phyloP scores from a whole-genome alignment of 1,284 basidiomycete genomes.

The Cutaneotrichosporon cutaneum region DNA sequence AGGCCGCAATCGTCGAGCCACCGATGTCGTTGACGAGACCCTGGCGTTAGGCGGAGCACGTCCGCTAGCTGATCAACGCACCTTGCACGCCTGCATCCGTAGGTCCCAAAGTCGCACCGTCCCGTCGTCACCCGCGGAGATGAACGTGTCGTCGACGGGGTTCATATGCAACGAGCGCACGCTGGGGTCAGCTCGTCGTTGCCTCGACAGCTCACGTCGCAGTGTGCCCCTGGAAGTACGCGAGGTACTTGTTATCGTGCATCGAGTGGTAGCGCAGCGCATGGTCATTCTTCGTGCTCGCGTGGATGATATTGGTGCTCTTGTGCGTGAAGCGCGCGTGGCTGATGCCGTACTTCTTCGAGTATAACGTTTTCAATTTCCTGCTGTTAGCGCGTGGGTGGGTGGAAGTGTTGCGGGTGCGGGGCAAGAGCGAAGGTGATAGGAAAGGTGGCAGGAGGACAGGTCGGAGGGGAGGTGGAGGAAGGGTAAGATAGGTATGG shows the following conservation, averaged over 20 bases:
- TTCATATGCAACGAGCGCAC: slow-evolving; percentile 90
- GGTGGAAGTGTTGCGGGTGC: no score
- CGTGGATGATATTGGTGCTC: slow-evolving; percentile 77
- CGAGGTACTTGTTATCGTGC: slow-evolving; percentile 92
- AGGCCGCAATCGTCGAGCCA: slow-evolving; percentile 76
- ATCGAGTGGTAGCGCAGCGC: slow-evolving; percentile 91
- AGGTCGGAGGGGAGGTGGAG: slow-evolving; percentile 11
- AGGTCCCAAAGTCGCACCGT: slow-evolving; percentile 98
- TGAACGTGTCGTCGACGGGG: slow-evolving; percentile 90
- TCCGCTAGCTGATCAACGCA: slow-evolving; percentile 29
- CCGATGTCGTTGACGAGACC: slow-evolving; percentile 57
- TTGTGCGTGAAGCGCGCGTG: slow-evolving; percentile 93
- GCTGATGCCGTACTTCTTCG: slow-evolving; percentile 95
- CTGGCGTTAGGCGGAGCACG: slow-evolving; percentile 31
- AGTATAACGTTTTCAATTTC: slow-evolving; percentile 73
- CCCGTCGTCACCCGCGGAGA: slow-evolving; percentile 90
- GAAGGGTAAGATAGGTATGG: slow-evolving; percentile 16
- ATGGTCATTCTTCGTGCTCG: slow-evolving; percentile 87
- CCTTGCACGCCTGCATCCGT: slow-evolving; percentile 69
- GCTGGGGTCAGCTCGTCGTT: slow-evolving; percentile 37
- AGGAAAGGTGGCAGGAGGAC: no score
- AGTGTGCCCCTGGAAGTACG: slow-evolving; percentile 94
- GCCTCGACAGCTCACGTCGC: slow-evolving; percentile 55
- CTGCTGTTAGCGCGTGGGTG: slow-evolving; percentile 57
- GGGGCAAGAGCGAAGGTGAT: no score